These are phyloP conservation scores for Lathyrus oleraceus DNA, from an alignment of 306 rosid genomes.

Conservation along the genomic window DNA sequence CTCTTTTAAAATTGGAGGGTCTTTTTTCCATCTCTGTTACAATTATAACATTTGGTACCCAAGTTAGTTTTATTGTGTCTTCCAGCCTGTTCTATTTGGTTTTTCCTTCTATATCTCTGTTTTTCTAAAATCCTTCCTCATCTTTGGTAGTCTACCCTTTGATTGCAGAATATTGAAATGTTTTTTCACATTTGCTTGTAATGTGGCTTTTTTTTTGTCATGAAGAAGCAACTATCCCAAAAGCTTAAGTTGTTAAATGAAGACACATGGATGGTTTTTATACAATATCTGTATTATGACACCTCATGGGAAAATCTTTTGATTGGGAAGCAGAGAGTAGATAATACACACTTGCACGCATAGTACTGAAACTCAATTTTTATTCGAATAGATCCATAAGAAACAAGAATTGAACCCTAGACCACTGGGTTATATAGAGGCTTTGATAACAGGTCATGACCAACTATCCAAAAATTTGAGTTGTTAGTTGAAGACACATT, in stretches of 20 bases:
- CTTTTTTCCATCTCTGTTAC: background rate
- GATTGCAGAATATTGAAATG: too few species aligned
- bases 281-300: background rate
- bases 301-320: background rate
- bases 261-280: background rate
- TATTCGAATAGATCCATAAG: background rate
- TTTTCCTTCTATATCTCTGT: background rate
- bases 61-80: background rate
- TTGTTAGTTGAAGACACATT: background rate
- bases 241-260: background rate
- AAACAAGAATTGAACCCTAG: background rate
- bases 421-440: background rate
- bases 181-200: too few species aligned
- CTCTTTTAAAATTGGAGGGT: background rate
- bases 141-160: too few species aligned
- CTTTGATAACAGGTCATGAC: background rate
- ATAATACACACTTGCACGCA: background rate
- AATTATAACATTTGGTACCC: background rate
- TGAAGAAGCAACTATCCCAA: background rate
- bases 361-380: background rate
- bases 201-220: background rate
- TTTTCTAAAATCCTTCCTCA: too few species aligned
- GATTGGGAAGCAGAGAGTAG: background rate
- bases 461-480: background rate
- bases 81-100: background rate